Conservation (phyloP, 306 rosid genomes). For the Citrullus amarus region DNA sequence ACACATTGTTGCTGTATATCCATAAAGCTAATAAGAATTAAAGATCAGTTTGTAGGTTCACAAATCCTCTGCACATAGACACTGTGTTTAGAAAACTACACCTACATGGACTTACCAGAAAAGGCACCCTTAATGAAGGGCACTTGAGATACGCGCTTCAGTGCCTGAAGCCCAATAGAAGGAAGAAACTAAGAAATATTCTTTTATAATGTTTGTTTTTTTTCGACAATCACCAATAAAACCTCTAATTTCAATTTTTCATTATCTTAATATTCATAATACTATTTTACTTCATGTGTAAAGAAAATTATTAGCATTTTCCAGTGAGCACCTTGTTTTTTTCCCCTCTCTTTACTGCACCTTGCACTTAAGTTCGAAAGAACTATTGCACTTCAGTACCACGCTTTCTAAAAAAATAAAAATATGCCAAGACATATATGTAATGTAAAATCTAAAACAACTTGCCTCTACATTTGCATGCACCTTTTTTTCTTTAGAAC, state of each 20-base stretch:
- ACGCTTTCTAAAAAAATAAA: not conserved
- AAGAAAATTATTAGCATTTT: not conserved
- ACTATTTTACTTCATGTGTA: not conserved
- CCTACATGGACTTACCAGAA: not conserved
- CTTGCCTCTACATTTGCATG: not conserved
- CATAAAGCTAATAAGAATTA: not conserved
- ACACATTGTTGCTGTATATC: not conserved
- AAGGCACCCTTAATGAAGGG: not conserved
- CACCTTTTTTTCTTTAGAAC: not conserved
- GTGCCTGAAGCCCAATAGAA: not conserved
- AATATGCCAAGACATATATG: not conserved
- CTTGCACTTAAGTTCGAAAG: not conserved
- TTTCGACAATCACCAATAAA: not conserved
- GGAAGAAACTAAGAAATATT: not conserved
- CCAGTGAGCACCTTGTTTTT: not conserved
- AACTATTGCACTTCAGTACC: not conserved
- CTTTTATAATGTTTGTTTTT: not conserved
- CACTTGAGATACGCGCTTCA: not conserved
- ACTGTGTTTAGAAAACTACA: not conserved
- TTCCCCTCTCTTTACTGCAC: not conserved
- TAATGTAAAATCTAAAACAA: not conserved
- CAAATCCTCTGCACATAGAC: not conserved
- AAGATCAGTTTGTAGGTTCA: not conserved
- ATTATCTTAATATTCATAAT: not conserved
- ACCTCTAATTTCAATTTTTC: not conserved